These are phyloP conservation scores for Ustilago sp. DNA, from an alignment of 1,284 basidiomycete genomes.

Conservation along the genomic window DNA sequence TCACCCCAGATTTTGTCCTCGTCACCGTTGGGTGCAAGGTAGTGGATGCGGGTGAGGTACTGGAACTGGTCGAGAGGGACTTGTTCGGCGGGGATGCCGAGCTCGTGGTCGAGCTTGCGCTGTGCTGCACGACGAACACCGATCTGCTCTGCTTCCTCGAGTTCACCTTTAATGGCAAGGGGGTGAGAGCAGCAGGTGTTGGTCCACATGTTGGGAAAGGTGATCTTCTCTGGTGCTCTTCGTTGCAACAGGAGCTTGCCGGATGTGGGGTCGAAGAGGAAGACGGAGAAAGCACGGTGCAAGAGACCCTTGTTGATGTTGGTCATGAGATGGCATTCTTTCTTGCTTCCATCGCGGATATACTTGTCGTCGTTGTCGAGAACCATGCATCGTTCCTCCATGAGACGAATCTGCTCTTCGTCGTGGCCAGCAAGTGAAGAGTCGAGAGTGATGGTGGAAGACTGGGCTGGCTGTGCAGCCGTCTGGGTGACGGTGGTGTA, in stretches of 20 bases:
- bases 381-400: conserved; percentile 97
- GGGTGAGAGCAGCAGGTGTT: conserved; percentile 99
- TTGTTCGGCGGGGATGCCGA: conserved; percentile 82
- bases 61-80: conserved; percentile 89
- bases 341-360: conserved; percentile 77
- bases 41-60: conserved; percentile 96
- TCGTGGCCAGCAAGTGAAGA: conserved; percentile 67
- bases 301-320: conserved; percentile 94
- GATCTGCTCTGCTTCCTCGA: conserved; percentile 77
- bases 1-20: conserved; percentile 91
- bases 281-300: conserved; percentile 97
- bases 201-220: conserved; percentile 99
- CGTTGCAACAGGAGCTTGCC: conserved; percentile 96
- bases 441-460: conserved; percentile 42
- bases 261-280: conserved; percentile 93
- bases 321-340: conserved; percentile 99
- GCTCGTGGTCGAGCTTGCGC: conserved; percentile 94
- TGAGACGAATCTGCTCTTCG: conserved; percentile 77
- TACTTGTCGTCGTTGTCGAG: conserved; percentile 88
- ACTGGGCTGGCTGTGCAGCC: conserved; percentile 15
- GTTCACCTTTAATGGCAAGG: conserved; percentile 80
- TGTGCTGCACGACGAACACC: conserved; percentile 85
- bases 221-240: conserved; percentile 96
- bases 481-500: conserved; percentile 35
- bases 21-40: conserved; percentile 83